phyloP scores from a whole-genome alignment of 2,329 filamentous ascomycete genomes.

The Sporothrix brasiliensis region DNA sequence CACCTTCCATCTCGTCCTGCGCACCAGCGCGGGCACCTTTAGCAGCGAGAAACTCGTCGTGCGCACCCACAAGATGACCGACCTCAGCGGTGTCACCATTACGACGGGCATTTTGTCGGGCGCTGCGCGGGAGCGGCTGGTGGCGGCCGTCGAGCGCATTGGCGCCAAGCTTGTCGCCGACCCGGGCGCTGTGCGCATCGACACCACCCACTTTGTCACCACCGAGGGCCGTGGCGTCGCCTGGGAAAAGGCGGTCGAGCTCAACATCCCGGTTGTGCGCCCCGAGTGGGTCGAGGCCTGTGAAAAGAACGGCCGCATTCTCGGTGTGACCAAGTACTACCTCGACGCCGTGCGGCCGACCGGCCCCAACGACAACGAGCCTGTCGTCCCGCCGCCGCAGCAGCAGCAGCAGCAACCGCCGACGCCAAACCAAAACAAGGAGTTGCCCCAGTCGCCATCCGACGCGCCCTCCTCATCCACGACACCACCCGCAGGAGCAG shows the following conservation, averaged over 20 bases:
- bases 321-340: conserved; percentile 95
- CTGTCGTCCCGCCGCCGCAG: conserved; percentile 7
- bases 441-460: conserved; percentile 34
- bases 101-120: conserved; percentile 84
- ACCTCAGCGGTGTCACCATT: conserved; percentile 91
- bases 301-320: conserved; percentile 86
- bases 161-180: conserved; percentile 77
- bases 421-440: conserved; percentile 38
- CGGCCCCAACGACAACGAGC: conserved; percentile 41
- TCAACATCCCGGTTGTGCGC: conserved; percentile 95
- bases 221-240: conserved; percentile 85
- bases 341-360: conserved; percentile 70
- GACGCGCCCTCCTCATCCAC: background rate
- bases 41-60: conserved; percentile 81
- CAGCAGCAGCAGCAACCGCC: background rate
- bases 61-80: conserved; percentile 97
- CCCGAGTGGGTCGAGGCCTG: conserved; percentile 99
- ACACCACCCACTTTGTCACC: conserved; percentile 98
- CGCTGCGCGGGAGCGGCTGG: conserved; percentile 71
- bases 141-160: conserved; percentile 78
- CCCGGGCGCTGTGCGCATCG: conserved; percentile 80
- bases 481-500: conserved; percentile 18
- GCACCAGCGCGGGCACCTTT: conserved; percentile 87
- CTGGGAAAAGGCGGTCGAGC: conserved; percentile 97
- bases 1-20: conserved; percentile 86